Percentiles rank a stretch among this genome's conserved stretches.
Conservation (phyloP, 225 moss, liverwort and hornwort genomes). For the Asterella californica region DNA sequence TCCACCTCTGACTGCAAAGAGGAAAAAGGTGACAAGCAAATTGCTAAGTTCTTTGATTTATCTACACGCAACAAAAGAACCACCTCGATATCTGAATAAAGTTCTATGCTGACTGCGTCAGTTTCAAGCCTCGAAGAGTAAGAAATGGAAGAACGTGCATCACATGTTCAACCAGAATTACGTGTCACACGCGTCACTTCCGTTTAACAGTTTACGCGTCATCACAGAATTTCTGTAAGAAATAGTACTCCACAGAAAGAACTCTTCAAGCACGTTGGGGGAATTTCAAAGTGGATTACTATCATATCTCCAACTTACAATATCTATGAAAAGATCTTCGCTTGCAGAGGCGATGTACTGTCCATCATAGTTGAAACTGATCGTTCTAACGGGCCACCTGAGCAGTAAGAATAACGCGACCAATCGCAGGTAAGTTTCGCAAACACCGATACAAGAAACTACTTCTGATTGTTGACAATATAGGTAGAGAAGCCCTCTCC, state of each 20-base stretch:
- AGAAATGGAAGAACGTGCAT: too few relatives aligned
- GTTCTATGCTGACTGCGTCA: too few relatives aligned
- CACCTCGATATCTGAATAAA: not conserved
- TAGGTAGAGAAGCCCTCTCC: too few relatives aligned
- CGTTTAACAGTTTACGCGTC: not conserved
- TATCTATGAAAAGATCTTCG: slow-evolving; percentile 99
- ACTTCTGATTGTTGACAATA: too few relatives aligned
- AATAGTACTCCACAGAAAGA: not conserved
- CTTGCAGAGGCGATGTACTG: slow-evolving; percentile 97
- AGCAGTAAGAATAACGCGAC: not conserved
- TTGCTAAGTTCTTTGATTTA: not conserved
- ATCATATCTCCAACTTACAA: slow-evolving; percentile 42
- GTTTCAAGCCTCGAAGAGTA: too few relatives aligned
- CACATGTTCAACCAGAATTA: too few relatives aligned
- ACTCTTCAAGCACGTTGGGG: not conserved
- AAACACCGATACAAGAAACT: not conserved
- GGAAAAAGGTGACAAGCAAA: not conserved
- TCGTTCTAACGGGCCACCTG: slow-evolving; percentile 99
- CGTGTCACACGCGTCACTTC: too few relatives aligned
- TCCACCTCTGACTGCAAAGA: slow-evolving; percentile 83
- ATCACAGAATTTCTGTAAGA: not conserved
- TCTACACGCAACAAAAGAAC: not conserved
- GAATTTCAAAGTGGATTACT: not conserved
- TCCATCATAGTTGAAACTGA: slow-evolving; percentile 98
- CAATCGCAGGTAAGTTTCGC: not conserved